These are phyloP conservation scores for Amorphotheca resinae DNA, from an alignment of 495 filamentous ascomycete genomes.

Conservation along the genomic window DNA sequence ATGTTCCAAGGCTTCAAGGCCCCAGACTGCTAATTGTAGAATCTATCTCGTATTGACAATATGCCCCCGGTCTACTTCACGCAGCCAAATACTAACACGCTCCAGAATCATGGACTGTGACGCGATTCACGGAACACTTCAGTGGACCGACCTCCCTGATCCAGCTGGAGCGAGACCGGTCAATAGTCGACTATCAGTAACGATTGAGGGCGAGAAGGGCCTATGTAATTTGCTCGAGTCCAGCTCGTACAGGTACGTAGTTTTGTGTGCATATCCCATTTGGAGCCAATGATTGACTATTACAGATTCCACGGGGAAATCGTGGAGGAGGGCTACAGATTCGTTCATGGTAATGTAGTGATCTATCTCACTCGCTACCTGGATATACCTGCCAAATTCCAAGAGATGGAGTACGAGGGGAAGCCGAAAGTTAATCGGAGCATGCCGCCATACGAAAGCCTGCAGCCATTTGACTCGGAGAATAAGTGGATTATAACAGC, in stretches of 20 bases:
- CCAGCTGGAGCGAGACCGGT: conserved; percentile 7
- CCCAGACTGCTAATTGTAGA: too few relatives aligned
- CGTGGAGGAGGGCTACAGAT: conserved; percentile 14
- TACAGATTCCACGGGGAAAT: conserved; percentile 10
- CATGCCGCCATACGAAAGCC: conserved; percentile 9
- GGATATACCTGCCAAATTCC: neutral
- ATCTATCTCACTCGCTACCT: conserved; percentile 13
- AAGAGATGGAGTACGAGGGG: neutral
- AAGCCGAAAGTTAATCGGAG: neutral
- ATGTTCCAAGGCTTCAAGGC: too few relatives aligned
- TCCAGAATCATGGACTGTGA: conserved; percentile 7
- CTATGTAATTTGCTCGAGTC: conserved; percentile 8
- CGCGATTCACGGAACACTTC: conserved; percentile 11
- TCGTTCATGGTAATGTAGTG: conserved; percentile 12
- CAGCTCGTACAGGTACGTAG: conserved; percentile 9
- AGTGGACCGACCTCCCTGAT: conserved; percentile 18
- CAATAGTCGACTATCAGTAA: conserved; percentile 11
- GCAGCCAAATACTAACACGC: neutral
- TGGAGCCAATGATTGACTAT: neutral
- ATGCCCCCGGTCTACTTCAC: too few relatives aligned
- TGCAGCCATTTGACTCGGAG: conserved; percentile 14
- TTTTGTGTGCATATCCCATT: neutral
- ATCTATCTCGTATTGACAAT: too few relatives aligned
- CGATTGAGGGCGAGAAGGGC: conserved; percentile 14
- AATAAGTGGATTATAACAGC: conserved; percentile 19